Evolutionary conservation across 106 monocot species (phyloP).

Genomic region (Ottelia alismoides): DNA sequence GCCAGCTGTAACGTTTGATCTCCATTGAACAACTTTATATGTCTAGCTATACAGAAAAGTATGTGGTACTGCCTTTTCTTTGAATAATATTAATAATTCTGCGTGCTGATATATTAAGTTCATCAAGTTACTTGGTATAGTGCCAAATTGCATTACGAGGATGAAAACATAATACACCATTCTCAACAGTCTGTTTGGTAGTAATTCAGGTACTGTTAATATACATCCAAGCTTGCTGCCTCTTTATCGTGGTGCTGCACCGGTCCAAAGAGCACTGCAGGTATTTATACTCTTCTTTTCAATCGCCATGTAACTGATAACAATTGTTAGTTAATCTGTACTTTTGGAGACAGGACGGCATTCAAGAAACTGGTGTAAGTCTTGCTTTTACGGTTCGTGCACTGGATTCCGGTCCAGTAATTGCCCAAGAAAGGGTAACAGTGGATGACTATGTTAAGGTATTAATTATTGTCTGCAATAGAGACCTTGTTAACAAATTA

Average conservation of each 20-base stretch:
- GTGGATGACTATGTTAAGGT: constrained; percentile 79
- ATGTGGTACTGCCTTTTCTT: too few species aligned
- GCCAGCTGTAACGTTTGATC: too few species aligned
- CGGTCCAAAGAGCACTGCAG: constrained; percentile 97
- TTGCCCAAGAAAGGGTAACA: constrained; percentile 59
- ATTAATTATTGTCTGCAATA: neutral
- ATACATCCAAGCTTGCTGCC: constrained; percentile 98
- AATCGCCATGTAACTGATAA: neutral
- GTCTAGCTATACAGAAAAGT: too few species aligned
- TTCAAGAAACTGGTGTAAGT: constrained; percentile 82
- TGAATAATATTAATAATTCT: too few species aligned
- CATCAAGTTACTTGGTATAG: too few species aligned
- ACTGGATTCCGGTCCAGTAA: constrained; percentile 87
- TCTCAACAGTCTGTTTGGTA: too few species aligned
- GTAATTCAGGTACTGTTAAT: constrained; percentile 67
- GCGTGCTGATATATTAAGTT: too few species aligned
- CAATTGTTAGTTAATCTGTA: too few species aligned
- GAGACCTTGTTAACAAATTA: too few species aligned
- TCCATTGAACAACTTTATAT: neutral
- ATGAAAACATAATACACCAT: too few species aligned
- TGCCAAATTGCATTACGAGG: too few species aligned
- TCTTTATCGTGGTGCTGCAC: constrained; percentile 96
- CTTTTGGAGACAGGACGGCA: constrained; percentile 58
- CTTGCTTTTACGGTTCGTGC: constrained; percentile 83
- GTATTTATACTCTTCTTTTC: constrained; percentile 13